Evolutionary conservation across 768 basidiomycete species (phyloP).

Genomic region (Boletus edulis): DNA sequence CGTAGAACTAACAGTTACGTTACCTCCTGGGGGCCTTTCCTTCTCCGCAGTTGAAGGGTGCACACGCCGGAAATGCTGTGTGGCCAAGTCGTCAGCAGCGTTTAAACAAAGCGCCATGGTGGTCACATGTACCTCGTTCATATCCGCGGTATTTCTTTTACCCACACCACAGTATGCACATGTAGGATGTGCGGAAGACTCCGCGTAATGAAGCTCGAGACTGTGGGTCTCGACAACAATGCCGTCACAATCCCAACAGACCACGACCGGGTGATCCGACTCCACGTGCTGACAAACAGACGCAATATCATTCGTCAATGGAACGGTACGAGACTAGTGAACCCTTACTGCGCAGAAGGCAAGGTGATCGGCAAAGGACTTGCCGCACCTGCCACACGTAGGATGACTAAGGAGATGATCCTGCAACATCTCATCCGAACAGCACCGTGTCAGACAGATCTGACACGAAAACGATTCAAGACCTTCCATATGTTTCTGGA

Average conservation of each 20-base stretch:
- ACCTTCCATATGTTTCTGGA: slow-evolving; percentile 19
- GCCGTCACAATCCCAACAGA: slow-evolving; percentile 32
- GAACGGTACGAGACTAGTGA: background rate
- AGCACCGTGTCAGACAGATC: slow-evolving; percentile 18
- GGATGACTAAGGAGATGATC: slow-evolving; percentile 26
- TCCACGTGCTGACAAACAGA: slow-evolving; percentile 21
- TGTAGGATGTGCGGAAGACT: slow-evolving; percentile 20
- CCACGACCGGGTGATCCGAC: slow-evolving; percentile 21
- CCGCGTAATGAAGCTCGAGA: slow-evolving; percentile 24
- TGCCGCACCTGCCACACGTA: slow-evolving; percentile 21
- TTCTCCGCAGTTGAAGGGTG: slow-evolving; percentile 10
- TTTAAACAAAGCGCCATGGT: background rate
- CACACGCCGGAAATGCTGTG: slow-evolving; percentile 20
- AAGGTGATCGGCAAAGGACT: slow-evolving; percentile 17
- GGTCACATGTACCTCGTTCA: slow-evolving; percentile 21
- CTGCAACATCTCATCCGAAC: slow-evolving; percentile 24
- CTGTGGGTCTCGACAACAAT: slow-evolving; percentile 17
- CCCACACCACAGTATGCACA: slow-evolving; percentile 21
- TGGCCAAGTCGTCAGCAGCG: slow-evolving; percentile 4
- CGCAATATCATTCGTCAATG: background rate
- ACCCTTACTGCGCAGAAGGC: slow-evolving; percentile 21
- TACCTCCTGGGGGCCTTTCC: background rate
- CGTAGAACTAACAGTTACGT: slow-evolving; percentile 3
- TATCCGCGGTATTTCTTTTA: slow-evolving; percentile 8
- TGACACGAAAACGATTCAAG: slow-evolving; percentile 16